phyloP scores from a whole-genome alignment of 202 grass and related monocot genomes.

The Cymbopogon flexuosus region DNA sequence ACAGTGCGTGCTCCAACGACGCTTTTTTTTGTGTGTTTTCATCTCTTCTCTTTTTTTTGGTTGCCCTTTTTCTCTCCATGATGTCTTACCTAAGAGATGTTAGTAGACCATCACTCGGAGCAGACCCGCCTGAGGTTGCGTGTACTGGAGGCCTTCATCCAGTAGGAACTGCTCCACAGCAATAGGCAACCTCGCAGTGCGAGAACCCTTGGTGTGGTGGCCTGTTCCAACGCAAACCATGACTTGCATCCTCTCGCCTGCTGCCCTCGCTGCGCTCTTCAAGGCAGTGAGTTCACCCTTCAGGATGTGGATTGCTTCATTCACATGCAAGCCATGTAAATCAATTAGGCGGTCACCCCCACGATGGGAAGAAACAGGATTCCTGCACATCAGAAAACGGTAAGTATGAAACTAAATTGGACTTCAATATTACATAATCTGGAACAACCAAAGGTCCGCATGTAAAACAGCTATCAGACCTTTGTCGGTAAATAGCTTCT shows the following conservation, averaged over 20 bases:
- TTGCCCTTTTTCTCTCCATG: constrained; percentile 15
- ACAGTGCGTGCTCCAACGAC: constrained; percentile 30
- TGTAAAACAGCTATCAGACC: constrained; percentile 34
- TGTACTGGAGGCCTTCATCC: constrained; percentile 70
- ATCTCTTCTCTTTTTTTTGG: constrained; percentile 38
- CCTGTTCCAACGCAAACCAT: constrained; percentile 90
- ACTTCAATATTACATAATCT: not conserved
- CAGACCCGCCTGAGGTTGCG: constrained; percentile 78
- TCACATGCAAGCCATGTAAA: constrained; percentile 84
- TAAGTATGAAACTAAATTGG: constrained; percentile 6
- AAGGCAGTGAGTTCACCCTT: constrained; percentile 62
- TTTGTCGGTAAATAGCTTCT: constrained; percentile 89
- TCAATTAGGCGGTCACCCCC: constrained; percentile 72
- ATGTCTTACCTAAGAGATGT: constrained; percentile 46
- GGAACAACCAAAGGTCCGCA: not conserved
- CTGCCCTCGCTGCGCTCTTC: constrained; percentile 47
- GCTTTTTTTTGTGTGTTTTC: constrained; percentile 35
- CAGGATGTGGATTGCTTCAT: constrained; percentile 71
- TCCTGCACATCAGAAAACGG: constrained; percentile 43
- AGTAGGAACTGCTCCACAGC: constrained; percentile 82
- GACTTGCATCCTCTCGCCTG: constrained; percentile 68
- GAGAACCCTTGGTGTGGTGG: constrained; percentile 90
- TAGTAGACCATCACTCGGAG: constrained; percentile 74
- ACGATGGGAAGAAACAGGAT: constrained; percentile 34
- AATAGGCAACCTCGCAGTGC: constrained; percentile 72